Evolutionary conservation across 2,329 filamentous ascomycete genomes (phyloP).

Genomic region (Penicillium sp.): DNA sequence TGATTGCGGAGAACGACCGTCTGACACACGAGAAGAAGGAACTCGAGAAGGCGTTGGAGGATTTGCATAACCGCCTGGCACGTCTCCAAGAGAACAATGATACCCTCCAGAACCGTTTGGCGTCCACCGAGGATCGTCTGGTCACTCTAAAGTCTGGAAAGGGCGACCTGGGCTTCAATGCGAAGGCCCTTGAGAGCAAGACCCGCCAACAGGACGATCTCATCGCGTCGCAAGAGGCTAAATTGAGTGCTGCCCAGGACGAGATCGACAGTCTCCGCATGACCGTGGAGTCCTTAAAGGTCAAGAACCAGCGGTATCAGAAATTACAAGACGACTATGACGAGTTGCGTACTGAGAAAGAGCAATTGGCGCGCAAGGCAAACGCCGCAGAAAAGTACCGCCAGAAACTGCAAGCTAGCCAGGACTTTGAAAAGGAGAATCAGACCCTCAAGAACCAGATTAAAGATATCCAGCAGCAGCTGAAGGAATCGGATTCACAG

Average conservation of each 20-base stretch:
- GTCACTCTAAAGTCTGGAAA: slow-evolving; percentile 59
- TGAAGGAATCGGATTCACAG: slow-evolving; percentile 53
- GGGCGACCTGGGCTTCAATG: slow-evolving; percentile 55
- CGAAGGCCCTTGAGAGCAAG: slow-evolving; percentile 55
- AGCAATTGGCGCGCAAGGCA: slow-evolving; percentile 54
- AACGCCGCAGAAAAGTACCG: slow-evolving; percentile 58
- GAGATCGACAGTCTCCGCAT: slow-evolving; percentile 53
- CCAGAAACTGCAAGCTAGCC: slow-evolving; percentile 56
- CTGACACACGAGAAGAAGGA: slow-evolving; percentile 59
- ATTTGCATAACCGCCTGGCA: slow-evolving; percentile 66
- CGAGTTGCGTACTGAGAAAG: slow-evolving; percentile 55
- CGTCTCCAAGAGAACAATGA: slow-evolving; percentile 60
- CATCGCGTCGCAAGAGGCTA: slow-evolving; percentile 72
- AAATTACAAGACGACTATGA: slow-evolving; percentile 58
- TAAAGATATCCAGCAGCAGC: slow-evolving; percentile 53
- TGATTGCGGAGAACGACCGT: slow-evolving; percentile 64
- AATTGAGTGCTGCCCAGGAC: slow-evolving; percentile 61
- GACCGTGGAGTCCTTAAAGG: slow-evolving; percentile 51
- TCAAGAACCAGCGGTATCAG: slow-evolving; percentile 54
- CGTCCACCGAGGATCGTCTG: slow-evolving; percentile 56
- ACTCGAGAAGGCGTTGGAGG: slow-evolving; percentile 53
- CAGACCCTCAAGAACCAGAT: slow-evolving; percentile 53
- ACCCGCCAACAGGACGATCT: slow-evolving; percentile 70
- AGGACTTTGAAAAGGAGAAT: slow-evolving; percentile 58
- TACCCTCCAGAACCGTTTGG: slow-evolving; percentile 52